Percentiles rank a stretch among this genome's conserved stretches.
Conservation (phyloP, 768 basidiomycete genomes). For the Leccinum subgranulosum region DNA sequence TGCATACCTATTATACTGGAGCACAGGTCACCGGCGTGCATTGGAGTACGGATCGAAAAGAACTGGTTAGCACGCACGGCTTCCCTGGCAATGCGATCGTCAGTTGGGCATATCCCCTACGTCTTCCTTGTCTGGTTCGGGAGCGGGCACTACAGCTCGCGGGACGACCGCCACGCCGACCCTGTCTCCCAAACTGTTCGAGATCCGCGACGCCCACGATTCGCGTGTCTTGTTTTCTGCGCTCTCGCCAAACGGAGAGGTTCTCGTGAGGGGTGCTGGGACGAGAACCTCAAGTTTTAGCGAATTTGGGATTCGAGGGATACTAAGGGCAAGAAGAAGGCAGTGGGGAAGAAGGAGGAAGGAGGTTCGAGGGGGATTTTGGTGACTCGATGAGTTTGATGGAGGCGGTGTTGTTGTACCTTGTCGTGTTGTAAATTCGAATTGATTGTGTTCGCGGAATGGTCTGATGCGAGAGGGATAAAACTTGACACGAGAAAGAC, state of each 20-base stretch:
- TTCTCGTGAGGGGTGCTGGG: conserved; percentile 91
- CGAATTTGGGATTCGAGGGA: conserved; percentile 69
- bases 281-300: conserved; percentile 98
- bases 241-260: conserved; percentile 84
- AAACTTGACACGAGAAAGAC: no score
- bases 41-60: conserved; percentile 85
- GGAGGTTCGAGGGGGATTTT: conserved; percentile 33
- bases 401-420: neutral
- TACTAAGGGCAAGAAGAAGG: conserved; percentile 32
- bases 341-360: conserved; percentile 32
- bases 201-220: conserved; percentile 92
- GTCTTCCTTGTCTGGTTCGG: conserved; percentile 8
- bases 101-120: conserved; percentile 77
- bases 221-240: conserved; percentile 84
- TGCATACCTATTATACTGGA: conserved; percentile 82
- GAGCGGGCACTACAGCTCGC: conserved; percentile 22
- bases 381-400: conserved; percentile 31
- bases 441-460: neutral
- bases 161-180: conserved; percentile 15
- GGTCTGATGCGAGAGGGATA: no score
- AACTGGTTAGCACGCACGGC: conserved; percentile 90
- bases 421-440: neutral
- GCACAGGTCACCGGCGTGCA: conserved; percentile 91
- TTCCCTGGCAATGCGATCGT: conserved; percentile 86
- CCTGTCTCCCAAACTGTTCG: conserved; percentile 23